Evolutionary conservation across 495 filamentous ascomycete species (phyloP).

Genomic region (Penicillium parvum): DNA sequence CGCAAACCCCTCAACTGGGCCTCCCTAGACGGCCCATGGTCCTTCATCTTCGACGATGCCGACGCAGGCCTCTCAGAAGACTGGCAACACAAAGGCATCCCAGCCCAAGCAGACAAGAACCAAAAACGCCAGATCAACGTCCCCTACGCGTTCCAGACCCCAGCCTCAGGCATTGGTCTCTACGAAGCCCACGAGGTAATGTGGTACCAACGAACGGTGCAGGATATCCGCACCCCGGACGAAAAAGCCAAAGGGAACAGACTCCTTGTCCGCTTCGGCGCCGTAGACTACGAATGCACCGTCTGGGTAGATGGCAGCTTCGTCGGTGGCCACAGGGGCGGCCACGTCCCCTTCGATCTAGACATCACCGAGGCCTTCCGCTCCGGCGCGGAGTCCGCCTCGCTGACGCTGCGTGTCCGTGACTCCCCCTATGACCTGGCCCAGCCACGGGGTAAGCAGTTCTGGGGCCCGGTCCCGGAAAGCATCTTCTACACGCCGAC

Average conservation of each 20-base stretch:
- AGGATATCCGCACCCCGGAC: conserved; percentile 37
- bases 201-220: conserved; percentile 53
- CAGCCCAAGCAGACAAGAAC: conserved; percentile 7
- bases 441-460: conserved; percentile 41
- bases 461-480: conserved; percentile 36
- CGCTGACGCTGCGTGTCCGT: conserved; percentile 26
- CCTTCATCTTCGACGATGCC: conserved; percentile 54
- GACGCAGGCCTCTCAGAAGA: conserved; percentile 41
- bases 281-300: conserved; percentile 35
- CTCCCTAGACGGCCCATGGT: conserved; percentile 52
- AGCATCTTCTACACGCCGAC: conserved; percentile 39
- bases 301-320: conserved; percentile 29
- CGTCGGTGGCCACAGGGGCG: conserved; percentile 29
- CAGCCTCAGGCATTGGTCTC: conserved; percentile 51
- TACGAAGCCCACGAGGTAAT: conserved; percentile 54
- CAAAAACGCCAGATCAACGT: conserved; percentile 47
- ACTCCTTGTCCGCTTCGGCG: conserved; percentile 33
- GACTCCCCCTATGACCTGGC: conserved; percentile 33
- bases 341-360: conserved; percentile 37
- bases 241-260: conserved; percentile 15
- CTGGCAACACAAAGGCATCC: conserved; percentile 28
- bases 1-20: conserved; percentile 47
- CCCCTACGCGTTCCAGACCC: conserved; percentile 55
- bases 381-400: neutral
- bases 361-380: conserved; percentile 27